Conservation (phyloP, 169 alveolate genomes). For the Cryptosporidium bovis region DNA sequence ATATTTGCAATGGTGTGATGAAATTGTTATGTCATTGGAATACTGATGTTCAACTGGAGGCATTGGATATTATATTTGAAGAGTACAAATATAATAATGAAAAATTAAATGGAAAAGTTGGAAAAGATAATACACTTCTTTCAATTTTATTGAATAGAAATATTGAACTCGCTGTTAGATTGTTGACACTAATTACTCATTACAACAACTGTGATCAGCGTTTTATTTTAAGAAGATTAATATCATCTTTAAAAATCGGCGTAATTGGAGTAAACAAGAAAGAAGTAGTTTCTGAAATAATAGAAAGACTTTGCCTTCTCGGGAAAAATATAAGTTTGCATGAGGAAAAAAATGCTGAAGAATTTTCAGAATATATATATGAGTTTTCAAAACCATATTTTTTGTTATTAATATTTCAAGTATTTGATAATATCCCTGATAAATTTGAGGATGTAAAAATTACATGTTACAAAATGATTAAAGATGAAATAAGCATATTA, state of each 20-base stretch:
- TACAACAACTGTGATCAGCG: background rate
- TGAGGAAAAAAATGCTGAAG: background rate
- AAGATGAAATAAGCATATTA: constrained; percentile 27
- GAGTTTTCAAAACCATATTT: background rate
- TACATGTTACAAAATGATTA: constrained; percentile 25
- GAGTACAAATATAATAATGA: background rate
- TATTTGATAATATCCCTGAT: constrained; percentile 22
- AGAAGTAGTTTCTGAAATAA: constrained; percentile 12
- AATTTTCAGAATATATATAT: background rate
- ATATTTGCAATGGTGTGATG: constrained; percentile 29
- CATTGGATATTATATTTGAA: constrained; percentile 16
- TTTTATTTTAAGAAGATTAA: constrained; percentile 9
- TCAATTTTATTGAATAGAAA: constrained; percentile 22
- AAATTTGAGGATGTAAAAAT: constrained; percentile 11
- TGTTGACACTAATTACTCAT: constrained; percentile 35
- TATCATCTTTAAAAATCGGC: constrained; percentile 2
- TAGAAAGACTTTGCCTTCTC: constrained; percentile 44
- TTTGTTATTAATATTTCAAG: constrained; percentile 16
- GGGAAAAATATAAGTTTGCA: background rate
- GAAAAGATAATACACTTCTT: background rate
- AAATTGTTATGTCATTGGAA: constrained; percentile 50
- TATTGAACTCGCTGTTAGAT: constrained; percentile 5
- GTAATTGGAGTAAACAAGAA: background rate
- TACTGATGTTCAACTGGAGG: constrained; percentile 42
- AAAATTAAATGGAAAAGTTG: background rate